A percentile compares a stretch with the other conserved stretches of the same genome.
Evolutionary conservation across 345 rosid species (phyloP).

Genomic region (Linum usitatissimum): DNA sequence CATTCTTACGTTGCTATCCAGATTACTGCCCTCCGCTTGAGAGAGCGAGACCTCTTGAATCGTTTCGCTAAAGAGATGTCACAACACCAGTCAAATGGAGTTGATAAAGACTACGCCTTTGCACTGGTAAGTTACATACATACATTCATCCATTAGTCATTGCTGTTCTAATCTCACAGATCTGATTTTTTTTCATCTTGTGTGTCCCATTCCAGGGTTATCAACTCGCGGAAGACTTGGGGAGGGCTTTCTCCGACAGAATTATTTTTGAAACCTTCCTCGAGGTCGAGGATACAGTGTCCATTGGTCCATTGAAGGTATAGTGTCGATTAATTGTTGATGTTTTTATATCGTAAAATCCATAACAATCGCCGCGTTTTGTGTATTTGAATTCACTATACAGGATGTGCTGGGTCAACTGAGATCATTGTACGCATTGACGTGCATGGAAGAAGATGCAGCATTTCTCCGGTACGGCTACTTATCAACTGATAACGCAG

Average conservation of each 20-base stretch:
- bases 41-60: constrained; percentile 79
- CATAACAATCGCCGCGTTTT: background rate
- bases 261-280: constrained; percentile 47
- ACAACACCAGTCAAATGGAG: constrained; percentile 50
- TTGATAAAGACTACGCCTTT: constrained; percentile 50
- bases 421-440: constrained; percentile 63
- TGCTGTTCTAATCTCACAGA: background rate
- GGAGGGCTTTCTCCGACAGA: constrained; percentile 80
- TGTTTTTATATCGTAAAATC: background rate
- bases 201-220: constrained; percentile 38
- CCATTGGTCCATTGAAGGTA: constrained; percentile 61
- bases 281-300: constrained; percentile 42
- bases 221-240: constrained; percentile 80
- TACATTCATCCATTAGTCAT: background rate
- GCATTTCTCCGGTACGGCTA: constrained; percentile 64
- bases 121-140: constrained; percentile 31
- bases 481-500: constrained; percentile 46
- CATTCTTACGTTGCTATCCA: constrained; percentile 18
- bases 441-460: constrained; percentile 64
- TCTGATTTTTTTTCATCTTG: constrained; percentile 4
- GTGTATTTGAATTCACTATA: constrained; percentile 3
- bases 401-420: constrained; percentile 49
- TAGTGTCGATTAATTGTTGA: constrained; percentile 1
- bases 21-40: constrained; percentile 54
- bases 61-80: constrained; percentile 55